These are phyloP conservation scores for Amylocarpus encephaloides DNA, from an alignment of 2,329 filamentous ascomycete genomes.

Conservation along the genomic window DNA sequence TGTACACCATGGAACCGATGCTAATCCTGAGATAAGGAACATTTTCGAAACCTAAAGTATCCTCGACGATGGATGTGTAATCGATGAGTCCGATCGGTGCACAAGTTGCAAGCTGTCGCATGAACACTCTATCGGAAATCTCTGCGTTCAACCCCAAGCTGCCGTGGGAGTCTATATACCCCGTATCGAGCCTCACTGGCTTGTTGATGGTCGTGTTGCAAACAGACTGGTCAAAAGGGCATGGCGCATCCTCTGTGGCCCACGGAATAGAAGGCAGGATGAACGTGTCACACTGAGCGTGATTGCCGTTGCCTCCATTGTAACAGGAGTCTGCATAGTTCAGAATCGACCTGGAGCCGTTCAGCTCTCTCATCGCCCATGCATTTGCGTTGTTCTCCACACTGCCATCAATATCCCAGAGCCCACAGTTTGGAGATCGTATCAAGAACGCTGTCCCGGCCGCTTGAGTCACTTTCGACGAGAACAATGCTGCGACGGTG, in stretches of 20 bases:
- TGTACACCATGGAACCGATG: not conserved
- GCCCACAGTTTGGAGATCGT: conserved; percentile 5
- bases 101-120: conserved; percentile 10
- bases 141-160: conserved; percentile 10
- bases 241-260: conserved; percentile 7
- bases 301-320: not conserved
- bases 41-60: not conserved
- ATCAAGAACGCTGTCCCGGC: conserved; percentile 5
- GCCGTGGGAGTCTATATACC: conserved; percentile 10
- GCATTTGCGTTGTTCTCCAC: not conserved
- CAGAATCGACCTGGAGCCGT: not conserved
- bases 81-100: not conserved
- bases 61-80: not conserved
- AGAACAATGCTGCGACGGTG: conserved; percentile 9
- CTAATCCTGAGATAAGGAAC: not conserved
- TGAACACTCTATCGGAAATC: conserved; percentile 1
- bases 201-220: conserved; percentile 2
- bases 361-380: conserved; percentile 6
- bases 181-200: conserved; percentile 13
- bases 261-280: conserved; percentile 2
- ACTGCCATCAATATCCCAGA: conserved; percentile 2
- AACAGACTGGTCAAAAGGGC: conserved; percentile 8
- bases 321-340: conserved; percentile 12
- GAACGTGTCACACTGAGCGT: conserved; percentile 6
- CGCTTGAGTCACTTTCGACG: conserved; percentile 11